Evolutionary conservation across 2,329 filamentous ascomycete genomes (phyloP), one percentile per base, ranked within the genome.

Genomic region (Dothistroma pini): DNA sequence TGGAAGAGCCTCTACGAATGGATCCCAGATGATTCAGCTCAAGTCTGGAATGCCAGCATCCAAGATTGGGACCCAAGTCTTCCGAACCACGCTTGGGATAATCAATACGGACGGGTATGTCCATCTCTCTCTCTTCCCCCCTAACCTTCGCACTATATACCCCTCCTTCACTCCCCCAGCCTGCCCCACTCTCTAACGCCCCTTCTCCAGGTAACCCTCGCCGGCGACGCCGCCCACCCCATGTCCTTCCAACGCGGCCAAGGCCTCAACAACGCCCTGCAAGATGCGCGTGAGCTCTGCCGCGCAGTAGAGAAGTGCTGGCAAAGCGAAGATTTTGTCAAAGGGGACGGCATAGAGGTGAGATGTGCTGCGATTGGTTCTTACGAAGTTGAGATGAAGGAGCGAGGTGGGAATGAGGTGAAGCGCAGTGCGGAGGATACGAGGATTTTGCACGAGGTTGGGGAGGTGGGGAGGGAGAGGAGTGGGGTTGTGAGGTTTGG

Each of bases 161-260:
- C 12, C 7, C 2, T 44, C 7, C 12, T 19, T 14, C 38, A 3
- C 38, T 44, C 7, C 38, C 12, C 2, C 7, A 4, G 12, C 48
- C 10, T 11, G 9, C 6, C 19, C 29, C 14, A 31, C 29, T 51
- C 7, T 12, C 48, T n/a, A 11, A 12, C 9, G n/a, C 11, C 16
- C 16, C 41, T 6, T 19, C 41, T n/a, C 14, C 41, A 44, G 41
- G 41, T 44, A 8, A 44, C 41, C 41, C 41, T 44, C 14, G 48
- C 48, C 4, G 78, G 76, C 25, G 68, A 72, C 34, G 72, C 74
- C 19, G 78, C 77, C 1, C 72, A 82, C 66, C 75, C 80, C 0
- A 81, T 81, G 78, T 68, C 78, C 14, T 72, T 76, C 14, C 60
- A 63, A 61, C 75, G 78, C 29, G 79, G 78, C 0, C 79, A 80